Evolutionary conservation across 1,284 basidiomycete genomes (phyloP), one percentile per base, ranked within the genome.

Genomic region (Cystobasidium sp.): DNA sequence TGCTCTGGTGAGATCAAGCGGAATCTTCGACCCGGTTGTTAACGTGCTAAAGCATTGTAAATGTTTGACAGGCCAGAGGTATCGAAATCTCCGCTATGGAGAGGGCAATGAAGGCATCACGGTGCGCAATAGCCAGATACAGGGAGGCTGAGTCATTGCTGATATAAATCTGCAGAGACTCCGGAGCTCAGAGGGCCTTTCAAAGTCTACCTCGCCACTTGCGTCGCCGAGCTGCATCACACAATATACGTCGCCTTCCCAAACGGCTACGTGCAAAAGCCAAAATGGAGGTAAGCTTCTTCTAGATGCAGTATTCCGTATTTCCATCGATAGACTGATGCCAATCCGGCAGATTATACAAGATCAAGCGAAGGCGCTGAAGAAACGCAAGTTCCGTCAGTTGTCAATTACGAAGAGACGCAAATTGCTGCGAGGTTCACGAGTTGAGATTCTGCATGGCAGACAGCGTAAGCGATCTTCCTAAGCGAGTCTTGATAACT

Each of bases 1-100:
- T 80, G 87, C 90, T 10, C 89, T 94, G 85, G 93, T 92, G 56
- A 14, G 84, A 75, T 47, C 6, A 58, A 20, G 74, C 76, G 46
- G 49, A 20, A 20, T 22, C 61, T 39, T 6, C 47, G 37, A n/a
- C 53, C 24, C 14, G 20, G 20, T 7, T 18, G 6, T 31, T 9
- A 18, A 52, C 18, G 37, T 31, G 43, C 53, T 59, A 5, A 68
- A 22, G 12, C 5, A 22, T 49, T 31, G 9, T 37, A 8, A 6
- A n/a, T 31, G 5, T 9, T 22, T 16, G 16, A 6, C 76, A 95
- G 92, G 88, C 92, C 22, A 86, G 94, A 75, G 86, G 88, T 4
- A 92, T 92, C 79, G 94, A 97, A 83, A 93, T 97, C 70, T 84
- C 87, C 59, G 91, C 93, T 0, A 92, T 97, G 89, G 88, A 94